A percentile compares a stretch with the other conserved stretches of the same genome.
These are phyloP conservation scores for Tuber umbilicatum DNA, from an alignment of 495 filamentous ascomycete genomes.

Conservation along the genomic window DNA sequence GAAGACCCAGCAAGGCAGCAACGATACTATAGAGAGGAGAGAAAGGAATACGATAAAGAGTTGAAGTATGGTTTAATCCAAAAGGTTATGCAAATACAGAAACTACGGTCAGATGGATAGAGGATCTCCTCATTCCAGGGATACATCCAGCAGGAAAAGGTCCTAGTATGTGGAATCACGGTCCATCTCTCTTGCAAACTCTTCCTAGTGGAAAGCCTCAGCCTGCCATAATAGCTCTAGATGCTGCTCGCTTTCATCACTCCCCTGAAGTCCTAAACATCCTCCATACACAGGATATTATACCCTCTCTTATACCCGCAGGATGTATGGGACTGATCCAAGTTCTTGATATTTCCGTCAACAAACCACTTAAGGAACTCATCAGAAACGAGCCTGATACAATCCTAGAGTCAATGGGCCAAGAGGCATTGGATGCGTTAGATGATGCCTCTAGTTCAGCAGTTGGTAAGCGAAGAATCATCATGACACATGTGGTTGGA, in stretches of 20 bases:
- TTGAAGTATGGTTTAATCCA: not conserved
- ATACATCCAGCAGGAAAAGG: not conserved
- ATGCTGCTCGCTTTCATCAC: conserved; percentile 12
- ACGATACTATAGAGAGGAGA: not conserved
- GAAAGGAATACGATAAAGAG: not conserved
- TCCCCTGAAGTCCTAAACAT: not conserved
- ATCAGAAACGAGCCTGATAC: not conserved
- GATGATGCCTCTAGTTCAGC: not conserved
- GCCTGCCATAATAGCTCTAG: not conserved
- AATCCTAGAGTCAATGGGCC: not conserved
- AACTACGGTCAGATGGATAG: not conserved
- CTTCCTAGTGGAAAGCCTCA: not conserved
- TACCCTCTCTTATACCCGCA: not conserved
- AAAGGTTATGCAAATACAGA: conserved; percentile 1
- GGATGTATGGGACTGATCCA: not conserved
- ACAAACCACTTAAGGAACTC: not conserved
- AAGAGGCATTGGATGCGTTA: not conserved
- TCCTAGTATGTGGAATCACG: not conserved
- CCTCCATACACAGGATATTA: not conserved
- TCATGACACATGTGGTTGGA: not conserved
- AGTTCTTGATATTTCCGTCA: not conserved
- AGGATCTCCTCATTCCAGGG: not conserved
- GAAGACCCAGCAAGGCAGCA: not conserved
- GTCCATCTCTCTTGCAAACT: not conserved
- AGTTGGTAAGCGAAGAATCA: not conserved